These are phyloP conservation scores for Aspergillus brasiliensis DNA, from an alignment of 2,329 filamentous ascomycete species.

Conservation along the genomic window DNA sequence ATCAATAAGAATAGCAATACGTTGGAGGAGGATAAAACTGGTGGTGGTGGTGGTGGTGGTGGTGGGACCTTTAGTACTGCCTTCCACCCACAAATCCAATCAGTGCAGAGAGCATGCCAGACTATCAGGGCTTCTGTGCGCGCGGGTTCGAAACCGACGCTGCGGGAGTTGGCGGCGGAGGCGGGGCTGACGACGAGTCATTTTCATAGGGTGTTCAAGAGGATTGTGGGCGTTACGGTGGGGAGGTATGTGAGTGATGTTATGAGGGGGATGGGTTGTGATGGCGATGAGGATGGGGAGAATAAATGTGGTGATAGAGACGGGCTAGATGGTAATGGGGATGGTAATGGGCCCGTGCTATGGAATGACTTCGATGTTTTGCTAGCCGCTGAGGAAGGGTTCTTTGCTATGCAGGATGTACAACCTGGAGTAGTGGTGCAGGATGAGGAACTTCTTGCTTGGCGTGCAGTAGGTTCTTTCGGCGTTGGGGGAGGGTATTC, in stretches of 20 bases:
- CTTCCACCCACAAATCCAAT: constrained; percentile 31
- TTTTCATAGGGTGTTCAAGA: constrained; percentile 59
- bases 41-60: too few species aligned
- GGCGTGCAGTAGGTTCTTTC: background rate
- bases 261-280: too few species aligned
- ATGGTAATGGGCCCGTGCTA: background rate
- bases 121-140: constrained; percentile 30
- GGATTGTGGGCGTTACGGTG: constrained; percentile 53
- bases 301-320: background rate
- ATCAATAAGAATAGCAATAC: constrained; percentile 23
- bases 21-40: constrained; percentile 17
- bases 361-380: constrained; percentile 44
- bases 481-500: background rate
- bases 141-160: constrained; percentile 36
- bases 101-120: constrained; percentile 36
- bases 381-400: constrained; percentile 31
- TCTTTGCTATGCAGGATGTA: constrained; percentile 9
- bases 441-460: constrained; percentile 7
- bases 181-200: constrained; percentile 55
- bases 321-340: constrained; percentile 6
- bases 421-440: background rate
- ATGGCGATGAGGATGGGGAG: background rate
- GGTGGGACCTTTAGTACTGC: too few species aligned
- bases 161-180: constrained; percentile 51
- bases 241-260: constrained; percentile 37